These are phyloP conservation scores for Dichotomopilus funicola DNA, from an alignment of 2,329 filamentous ascomycete species.

Conservation along the genomic window DNA sequence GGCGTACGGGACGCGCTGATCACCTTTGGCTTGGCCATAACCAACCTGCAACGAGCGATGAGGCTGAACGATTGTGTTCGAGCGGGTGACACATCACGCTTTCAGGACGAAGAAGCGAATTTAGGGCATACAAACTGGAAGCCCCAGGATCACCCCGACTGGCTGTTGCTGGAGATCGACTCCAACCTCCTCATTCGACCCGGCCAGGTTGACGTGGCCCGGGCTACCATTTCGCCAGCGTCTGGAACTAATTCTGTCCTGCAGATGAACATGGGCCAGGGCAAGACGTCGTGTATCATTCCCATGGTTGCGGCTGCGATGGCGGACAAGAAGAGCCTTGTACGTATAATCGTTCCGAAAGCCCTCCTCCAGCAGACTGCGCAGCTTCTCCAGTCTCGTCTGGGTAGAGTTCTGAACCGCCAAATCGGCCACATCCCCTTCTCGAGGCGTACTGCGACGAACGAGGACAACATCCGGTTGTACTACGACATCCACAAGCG, in stretches of 20 bases:
- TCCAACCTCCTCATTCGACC: slow-evolving; percentile 54
- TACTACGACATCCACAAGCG: slow-evolving; percentile 37
- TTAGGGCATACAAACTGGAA: slow-evolving; percentile 52
- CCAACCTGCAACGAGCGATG: slow-evolving; percentile 38
- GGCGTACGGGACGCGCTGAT: slow-evolving; percentile 37
- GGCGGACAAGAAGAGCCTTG: slow-evolving; percentile 40
- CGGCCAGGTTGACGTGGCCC: slow-evolving; percentile 56
- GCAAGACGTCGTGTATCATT: slow-evolving; percentile 52
- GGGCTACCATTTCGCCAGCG: slow-evolving; percentile 49
- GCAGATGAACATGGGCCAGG: slow-evolving; percentile 63
- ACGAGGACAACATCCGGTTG: slow-evolving; percentile 28
- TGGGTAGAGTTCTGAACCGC: slow-evolving; percentile 49
- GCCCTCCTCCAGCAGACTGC: slow-evolving; percentile 52
- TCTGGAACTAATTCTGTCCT: slow-evolving; percentile 51
- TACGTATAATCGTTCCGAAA: slow-evolving; percentile 50
- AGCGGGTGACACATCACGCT: slow-evolving; percentile 23
- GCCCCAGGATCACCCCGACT: slow-evolving; percentile 49
- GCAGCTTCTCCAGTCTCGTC: slow-evolving; percentile 46
- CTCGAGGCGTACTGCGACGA: slow-evolving; percentile 44
- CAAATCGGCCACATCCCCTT: slow-evolving; percentile 52
- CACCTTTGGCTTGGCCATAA: slow-evolving; percentile 37
- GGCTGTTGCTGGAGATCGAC: slow-evolving; percentile 62
- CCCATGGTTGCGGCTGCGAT: slow-evolving; percentile 45
- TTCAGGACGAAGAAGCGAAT: slow-evolving; percentile 39
- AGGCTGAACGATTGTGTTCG: slow-evolving; percentile 34